Base-by-base conservation (phyloP, 495 filamentous ascomycete genomes). In the Aspergillus diversus region DNA sequence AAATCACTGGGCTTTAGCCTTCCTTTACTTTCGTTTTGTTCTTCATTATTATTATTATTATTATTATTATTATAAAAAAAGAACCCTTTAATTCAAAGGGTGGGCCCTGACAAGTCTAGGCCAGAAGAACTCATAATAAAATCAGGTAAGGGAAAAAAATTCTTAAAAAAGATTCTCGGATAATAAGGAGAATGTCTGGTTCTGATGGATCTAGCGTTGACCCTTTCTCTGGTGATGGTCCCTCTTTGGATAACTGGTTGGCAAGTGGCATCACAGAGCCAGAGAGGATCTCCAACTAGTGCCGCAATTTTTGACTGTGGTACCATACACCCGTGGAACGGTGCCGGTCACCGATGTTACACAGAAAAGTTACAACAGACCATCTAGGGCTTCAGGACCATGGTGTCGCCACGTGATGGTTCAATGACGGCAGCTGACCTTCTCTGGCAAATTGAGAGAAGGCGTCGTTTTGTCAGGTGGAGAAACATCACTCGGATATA, bases 211-310 rank as follows among this genome's bases (percentile, higher is more conserved):
- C 54, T 33, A 51, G 51, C 52, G 33, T 63, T 60, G 21, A 27
- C 2, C 2, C 42, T 27, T 21, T 33, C 52, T 17, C 34, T 27
- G 34, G 35, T 27, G 6, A 33, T 27, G 57, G 63, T 54, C 63
- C 57, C 58, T 71, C 71, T 55, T 65, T 61, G 42, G 47, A 54
- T 66, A 69, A 53, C 56, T 71, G 61, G 60, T 66, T 71, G 67
- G 59, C 66, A 69, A 68, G 69, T 62, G 73, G 63, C 63, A 69
- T 61, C 34, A 62, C 49, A 37, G 50, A 57, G 51, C 59, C 47
- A 50, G 57, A 68, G 63, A 71, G 60, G 75, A 76, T 76, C 73
- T 71, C 61, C 73, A 65, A 69, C 65, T 74, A 73, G 67, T 57
- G 69, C 55, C 13, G 35, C 42, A 57, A 56, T 33, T 34, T 33